Conservation (phyloP, 179 eudicot genomes). For the Dionaea muscipula region DNA sequence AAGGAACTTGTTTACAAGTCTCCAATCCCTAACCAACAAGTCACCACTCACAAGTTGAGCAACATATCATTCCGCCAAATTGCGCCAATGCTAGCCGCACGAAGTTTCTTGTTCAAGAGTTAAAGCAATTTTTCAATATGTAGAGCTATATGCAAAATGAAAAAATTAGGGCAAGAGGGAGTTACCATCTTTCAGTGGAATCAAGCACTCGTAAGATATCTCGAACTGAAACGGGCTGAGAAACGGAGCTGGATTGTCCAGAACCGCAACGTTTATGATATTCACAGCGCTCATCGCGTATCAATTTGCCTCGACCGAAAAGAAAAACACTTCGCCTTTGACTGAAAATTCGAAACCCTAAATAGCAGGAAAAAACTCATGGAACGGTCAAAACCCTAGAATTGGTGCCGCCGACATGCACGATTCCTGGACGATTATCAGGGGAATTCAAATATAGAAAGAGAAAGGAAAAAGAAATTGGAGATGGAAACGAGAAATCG, state of each 20-base stretch:
- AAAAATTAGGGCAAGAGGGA: background rate
- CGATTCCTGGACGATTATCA: background rate
- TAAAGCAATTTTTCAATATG: too few species aligned
- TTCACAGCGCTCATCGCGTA: slow-evolving; percentile 75
- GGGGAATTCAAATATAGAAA: background rate
- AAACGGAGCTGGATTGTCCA: slow-evolving; percentile 77
- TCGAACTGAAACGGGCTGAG: slow-evolving; percentile 70
- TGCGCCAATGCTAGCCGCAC: too few species aligned
- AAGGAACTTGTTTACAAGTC: too few species aligned
- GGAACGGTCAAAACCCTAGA: slow-evolving; percentile 9
- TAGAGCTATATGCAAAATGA: too few species aligned
- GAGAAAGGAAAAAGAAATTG: background rate
- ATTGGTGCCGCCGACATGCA: background rate
- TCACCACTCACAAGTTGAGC: too few species aligned
- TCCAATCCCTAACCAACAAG: too few species aligned
- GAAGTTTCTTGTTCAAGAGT: too few species aligned
- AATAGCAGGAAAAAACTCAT: slow-evolving; percentile 2
- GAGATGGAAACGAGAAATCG: background rate
- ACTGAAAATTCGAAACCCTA: slow-evolving; percentile 5
- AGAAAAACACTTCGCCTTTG: background rate
- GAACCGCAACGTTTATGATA: slow-evolving; percentile 66
- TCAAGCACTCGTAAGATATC: slow-evolving; percentile 71
- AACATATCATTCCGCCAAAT: too few species aligned
- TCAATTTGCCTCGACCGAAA: background rate
- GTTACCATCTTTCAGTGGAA: slow-evolving; percentile 63